Evolutionary conservation across 345 rosid species (phyloP).

Genomic region (Sapria himalayana): DNA sequence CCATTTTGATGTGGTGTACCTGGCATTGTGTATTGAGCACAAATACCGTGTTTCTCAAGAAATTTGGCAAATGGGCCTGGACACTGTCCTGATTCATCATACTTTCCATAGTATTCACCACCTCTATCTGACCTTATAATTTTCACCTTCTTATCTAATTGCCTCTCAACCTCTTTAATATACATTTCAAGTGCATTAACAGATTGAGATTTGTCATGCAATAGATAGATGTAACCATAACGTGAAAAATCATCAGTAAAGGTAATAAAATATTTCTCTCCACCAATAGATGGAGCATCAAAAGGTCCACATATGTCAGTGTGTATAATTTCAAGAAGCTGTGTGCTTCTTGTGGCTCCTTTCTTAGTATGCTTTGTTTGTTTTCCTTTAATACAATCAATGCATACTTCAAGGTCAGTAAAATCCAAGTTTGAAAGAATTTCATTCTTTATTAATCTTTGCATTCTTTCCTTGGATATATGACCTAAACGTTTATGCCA

Average conservation of each 20-base stretch:
- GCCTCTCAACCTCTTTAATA: constrained; percentile 1
- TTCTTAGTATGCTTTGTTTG: constrained; percentile 7
- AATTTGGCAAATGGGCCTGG: neutral
- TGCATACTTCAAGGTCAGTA: constrained; percentile 1
- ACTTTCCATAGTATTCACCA: too few relatives aligned
- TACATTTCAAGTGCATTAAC: neutral
- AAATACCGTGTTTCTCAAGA: neutral
- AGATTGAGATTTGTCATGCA: neutral
- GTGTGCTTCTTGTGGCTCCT: constrained; percentile 1
- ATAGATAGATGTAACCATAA: neutral
- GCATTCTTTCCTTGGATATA: constrained; percentile 5
- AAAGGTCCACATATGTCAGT: constrained; percentile 7
- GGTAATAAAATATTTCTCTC: constrained; percentile 3
- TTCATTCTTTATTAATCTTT: constrained; percentile 6
- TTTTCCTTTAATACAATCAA: constrained; percentile 8
- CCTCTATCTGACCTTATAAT: too few relatives aligned
- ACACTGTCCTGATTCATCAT: too few relatives aligned
- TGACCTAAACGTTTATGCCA: constrained; percentile 10
- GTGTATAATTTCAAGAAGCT: constrained; percentile 7
- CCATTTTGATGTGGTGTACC: constrained; percentile 2
- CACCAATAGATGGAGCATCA: constrained; percentile 1
- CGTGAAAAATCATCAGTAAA: constrained; percentile 1
- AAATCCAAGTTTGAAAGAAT: constrained; percentile 3
- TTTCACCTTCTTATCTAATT: too few relatives aligned
- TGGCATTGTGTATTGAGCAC: neutral